Evolutionary conservation across 2,329 filamentous ascomycete species (phyloP).

Genomic region (Eurotiales sp.): DNA sequence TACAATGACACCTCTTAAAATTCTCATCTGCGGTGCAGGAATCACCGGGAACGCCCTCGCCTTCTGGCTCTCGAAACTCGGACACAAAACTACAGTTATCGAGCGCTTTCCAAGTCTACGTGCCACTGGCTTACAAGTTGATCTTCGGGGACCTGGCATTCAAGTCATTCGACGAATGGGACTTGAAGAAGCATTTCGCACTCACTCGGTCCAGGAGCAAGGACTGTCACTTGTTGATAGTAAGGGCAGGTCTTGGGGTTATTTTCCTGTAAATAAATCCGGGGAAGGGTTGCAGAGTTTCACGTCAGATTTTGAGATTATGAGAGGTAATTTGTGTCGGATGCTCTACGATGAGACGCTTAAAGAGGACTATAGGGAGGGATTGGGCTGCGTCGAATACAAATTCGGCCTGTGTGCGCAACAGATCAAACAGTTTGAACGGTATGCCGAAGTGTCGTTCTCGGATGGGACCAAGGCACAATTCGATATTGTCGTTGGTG

Average conservation of each 20-base stretch:
- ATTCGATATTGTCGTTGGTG: slow-evolving; percentile 29
- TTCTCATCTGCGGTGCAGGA: slow-evolving; percentile 48
- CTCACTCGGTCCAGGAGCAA: slow-evolving; percentile 42
- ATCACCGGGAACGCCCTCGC: slow-evolving; percentile 45
- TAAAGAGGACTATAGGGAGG: too few relatives aligned
- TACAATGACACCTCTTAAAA: slow-evolving; percentile 27
- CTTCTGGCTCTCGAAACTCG: slow-evolving; percentile 46
- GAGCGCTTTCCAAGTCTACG: slow-evolving; percentile 44
- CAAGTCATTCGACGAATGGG: slow-evolving; percentile 54
- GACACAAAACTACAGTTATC: slow-evolving; percentile 40
- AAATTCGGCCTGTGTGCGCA: slow-evolving; percentile 30
- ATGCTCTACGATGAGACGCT: slow-evolving; percentile 38
- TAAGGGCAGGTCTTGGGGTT: slow-evolving; percentile 36
- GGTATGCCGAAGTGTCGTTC: slow-evolving; percentile 21
- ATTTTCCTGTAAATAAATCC: slow-evolving; percentile 39
- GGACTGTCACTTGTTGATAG: slow-evolving; percentile 49
- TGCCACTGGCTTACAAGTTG: slow-evolving; percentile 49
- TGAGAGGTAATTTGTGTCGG: slow-evolving; percentile 50
- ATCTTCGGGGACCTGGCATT: slow-evolving; percentile 52
- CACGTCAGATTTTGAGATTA: slow-evolving; percentile 53
- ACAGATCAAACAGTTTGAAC: slow-evolving; percentile 20
- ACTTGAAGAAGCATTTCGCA: slow-evolving; percentile 41
- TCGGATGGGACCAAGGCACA: slow-evolving; percentile 19
- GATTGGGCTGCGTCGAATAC: slow-evolving; percentile 22
- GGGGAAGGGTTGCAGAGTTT: slow-evolving; percentile 35